Base-by-base conservation (phyloP, 2,329 filamentous ascomycete genomes). In the Boeremia exigua region DNA sequence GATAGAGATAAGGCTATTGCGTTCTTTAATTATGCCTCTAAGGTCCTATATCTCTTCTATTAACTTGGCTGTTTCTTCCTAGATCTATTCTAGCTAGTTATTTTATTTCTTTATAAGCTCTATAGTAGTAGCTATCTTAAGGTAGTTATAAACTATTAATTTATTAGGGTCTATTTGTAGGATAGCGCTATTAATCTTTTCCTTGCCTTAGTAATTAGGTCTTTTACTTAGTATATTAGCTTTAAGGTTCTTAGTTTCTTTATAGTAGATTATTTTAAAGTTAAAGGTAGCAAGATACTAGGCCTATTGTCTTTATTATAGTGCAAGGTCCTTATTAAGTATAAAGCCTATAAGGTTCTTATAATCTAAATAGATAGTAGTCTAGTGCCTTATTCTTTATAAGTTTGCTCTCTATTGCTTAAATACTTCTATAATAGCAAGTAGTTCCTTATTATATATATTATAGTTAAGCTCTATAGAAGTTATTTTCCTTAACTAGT, bases 261-360 rank as follows among this genome's bases (percentile, higher is more conserved):
- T 40, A 38, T 10, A 48, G 40, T 54, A 37, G 33, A 54, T 54
- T 15, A 54, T 54, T 29, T 54, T 48, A 30, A 54, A 48, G 19
- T 54, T 48, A 44, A 39, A 54, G 17, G 17, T 48, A 27, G 32
- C 36, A 34, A 54, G 27, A 30, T 48, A 30, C 23, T 48, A 17
- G 28, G 44, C 44, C 44, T 37, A 54, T 27, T 19, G 14, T 27
- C 29, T 38, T 29, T 54, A 29, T 36, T 25, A 7, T 42, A 9
- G 17, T 4, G n/a, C 48, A 10, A 54, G 25, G 14, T 40, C 12
- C 33, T 54, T 42, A 8, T 32, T 48, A 19, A 33, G 37, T 28
- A 54, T 40, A 37, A 54, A 54, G 39, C 44, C 32, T 29, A n/a
- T 48, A 37, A 54, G 51, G 38, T 54, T 54, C 32, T 54, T 48